Percentiles rank a stretch among this genome's conserved stretches.
Evolutionary conservation across 2,329 filamentous ascomycete species (phyloP).

Genomic region (Sporothrix dimorphospora): DNA sequence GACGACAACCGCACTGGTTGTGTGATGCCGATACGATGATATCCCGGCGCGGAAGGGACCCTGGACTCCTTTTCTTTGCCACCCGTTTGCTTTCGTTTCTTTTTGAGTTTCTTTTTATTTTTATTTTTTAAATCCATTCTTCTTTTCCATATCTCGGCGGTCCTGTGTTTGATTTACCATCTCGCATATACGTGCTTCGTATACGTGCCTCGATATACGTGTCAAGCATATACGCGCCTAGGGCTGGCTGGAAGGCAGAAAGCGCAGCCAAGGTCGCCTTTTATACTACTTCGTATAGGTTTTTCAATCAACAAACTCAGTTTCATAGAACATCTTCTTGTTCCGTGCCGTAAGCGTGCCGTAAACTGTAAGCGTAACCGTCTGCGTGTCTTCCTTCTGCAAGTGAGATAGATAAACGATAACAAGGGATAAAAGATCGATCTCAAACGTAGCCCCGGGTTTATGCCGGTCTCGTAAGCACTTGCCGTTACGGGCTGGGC

Average conservation of each 20-base stretch:
- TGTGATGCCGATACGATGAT: slow-evolving; percentile 11
- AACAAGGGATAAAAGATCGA: not conserved
- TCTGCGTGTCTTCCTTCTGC: not conserved
- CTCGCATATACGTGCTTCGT: not conserved
- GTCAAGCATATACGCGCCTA: not conserved
- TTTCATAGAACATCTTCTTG: not conserved
- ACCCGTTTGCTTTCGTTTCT: not conserved
- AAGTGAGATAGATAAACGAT: not conserved
- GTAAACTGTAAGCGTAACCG: not conserved
- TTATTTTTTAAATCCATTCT: not conserved
- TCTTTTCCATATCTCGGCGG: not conserved
- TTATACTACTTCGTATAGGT: not conserved
- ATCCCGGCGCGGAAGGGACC: not conserved
- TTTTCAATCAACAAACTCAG: not conserved
- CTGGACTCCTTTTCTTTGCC: not conserved
- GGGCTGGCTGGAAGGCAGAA: not conserved
- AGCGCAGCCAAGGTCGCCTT: not conserved
- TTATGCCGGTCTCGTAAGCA: not conserved
- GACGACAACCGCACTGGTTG: not conserved
- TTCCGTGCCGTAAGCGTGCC: not conserved
- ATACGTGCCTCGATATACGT: not conserved
- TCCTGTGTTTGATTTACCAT: not conserved
- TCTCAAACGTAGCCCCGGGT: not conserved
- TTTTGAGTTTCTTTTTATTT: too few species aligned
- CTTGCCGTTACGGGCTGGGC: not conserved